A percentile compares a stretch with the other conserved stretches of the same genome.
These are phyloP conservation scores for Ogataea saltuana DNA, from an alignment of 805 yeast genomes.

Conservation along the genomic window DNA sequence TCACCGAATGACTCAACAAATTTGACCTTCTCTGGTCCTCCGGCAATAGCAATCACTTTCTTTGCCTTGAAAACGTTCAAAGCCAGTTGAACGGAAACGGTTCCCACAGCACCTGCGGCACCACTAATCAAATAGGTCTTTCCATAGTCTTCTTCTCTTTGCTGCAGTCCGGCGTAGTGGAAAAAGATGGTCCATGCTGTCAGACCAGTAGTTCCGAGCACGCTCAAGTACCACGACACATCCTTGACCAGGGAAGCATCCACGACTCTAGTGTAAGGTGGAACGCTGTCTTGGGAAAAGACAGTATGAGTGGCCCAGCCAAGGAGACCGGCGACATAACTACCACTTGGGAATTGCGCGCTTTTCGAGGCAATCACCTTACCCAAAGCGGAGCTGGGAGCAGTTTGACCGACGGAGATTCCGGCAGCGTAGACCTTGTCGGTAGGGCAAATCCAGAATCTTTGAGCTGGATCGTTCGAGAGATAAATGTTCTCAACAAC, in stretches of 20 bases:
- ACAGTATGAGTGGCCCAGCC: slow-evolving; percentile 53
- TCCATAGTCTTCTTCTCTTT: slow-evolving; percentile 23
- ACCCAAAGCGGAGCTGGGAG: slow-evolving; percentile 49
- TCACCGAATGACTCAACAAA: slow-evolving; percentile 44
- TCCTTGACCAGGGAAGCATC: slow-evolving; percentile 34
- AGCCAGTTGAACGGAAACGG: slow-evolving; percentile 57
- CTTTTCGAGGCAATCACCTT: slow-evolving; percentile 43
- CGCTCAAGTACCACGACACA: slow-evolving; percentile 46
- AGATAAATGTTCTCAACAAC: slow-evolving; percentile 46
- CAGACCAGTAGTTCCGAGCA: slow-evolving; percentile 57
- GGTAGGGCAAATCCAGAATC: slow-evolving; percentile 47
- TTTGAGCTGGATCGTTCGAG: slow-evolving; percentile 65
- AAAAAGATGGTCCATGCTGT: slow-evolving; percentile 61
- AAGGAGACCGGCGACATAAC: slow-evolving; percentile 39
- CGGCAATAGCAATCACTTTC: slow-evolving; percentile 62
- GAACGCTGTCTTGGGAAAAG: slow-evolving; percentile 29
- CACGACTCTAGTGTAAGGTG: slow-evolving; percentile 15
- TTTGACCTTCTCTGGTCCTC: slow-evolving; percentile 55
- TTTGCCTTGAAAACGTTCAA: slow-evolving; percentile 51
- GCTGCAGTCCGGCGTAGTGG: slow-evolving; percentile 48
- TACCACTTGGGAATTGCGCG: slow-evolving; percentile 42
- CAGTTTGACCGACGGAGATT: slow-evolving; percentile 44
- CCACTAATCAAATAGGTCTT: slow-evolving; percentile 59
- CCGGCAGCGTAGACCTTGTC: slow-evolving; percentile 42
- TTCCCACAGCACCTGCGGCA: slow-evolving; percentile 78